Evolutionary conservation across 495 filamentous ascomycete genomes (phyloP).

Genomic region (Xylaria intraflava): DNA sequence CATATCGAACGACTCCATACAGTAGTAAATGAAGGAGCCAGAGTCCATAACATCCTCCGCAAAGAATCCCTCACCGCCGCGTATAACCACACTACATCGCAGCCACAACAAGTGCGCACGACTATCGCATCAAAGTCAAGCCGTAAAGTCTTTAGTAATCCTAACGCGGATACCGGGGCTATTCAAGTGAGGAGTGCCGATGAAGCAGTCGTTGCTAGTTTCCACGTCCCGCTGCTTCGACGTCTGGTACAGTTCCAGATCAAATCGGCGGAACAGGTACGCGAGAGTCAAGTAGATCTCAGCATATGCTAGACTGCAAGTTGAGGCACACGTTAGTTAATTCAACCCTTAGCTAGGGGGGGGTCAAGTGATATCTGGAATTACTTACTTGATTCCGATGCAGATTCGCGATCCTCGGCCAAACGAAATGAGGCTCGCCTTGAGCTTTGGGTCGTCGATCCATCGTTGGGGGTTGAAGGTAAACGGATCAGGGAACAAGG

Average conservation of each 20-base stretch:
- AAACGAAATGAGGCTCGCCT: neutral
- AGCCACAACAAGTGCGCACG: too few species aligned
- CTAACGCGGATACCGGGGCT: neutral
- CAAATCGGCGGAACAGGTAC: neutral
- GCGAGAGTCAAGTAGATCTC: neutral
- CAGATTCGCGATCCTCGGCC: neutral
- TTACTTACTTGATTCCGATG: neutral
- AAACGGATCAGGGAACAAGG: neutral
- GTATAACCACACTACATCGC: too few species aligned
- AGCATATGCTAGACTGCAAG: neutral
- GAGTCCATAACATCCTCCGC: too few species aligned
- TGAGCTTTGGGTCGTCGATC: neutral
- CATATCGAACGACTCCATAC: too few species aligned
- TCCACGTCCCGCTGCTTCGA: neutral
- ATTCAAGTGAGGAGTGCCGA: neutral
- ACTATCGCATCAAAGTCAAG: too few species aligned
- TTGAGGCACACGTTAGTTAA: neutral
- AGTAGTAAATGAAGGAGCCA: too few species aligned
- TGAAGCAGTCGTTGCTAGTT: neutral
- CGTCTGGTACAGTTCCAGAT: neutral
- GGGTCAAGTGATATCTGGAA: neutral
- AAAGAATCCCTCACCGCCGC: too few species aligned
- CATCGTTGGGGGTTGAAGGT: conserved; percentile 3
- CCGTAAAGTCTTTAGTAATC: neutral
- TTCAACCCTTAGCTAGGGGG: neutral